Conservation (phyloP, 768 basidiomycete genomes). For the Cystobasidium tubakii region DNA sequence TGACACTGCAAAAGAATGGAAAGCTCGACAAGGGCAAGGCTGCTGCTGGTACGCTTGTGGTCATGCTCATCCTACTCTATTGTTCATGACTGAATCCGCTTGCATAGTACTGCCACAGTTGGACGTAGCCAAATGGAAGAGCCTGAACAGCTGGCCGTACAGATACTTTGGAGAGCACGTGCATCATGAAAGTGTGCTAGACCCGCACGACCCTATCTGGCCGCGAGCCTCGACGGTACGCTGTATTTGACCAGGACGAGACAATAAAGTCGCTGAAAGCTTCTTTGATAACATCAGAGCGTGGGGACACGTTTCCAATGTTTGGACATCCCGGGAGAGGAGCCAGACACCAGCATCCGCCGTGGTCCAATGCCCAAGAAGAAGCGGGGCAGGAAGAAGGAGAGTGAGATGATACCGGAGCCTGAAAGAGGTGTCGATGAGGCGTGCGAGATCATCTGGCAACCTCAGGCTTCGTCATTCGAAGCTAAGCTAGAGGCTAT, state of each 20-base stretch:
- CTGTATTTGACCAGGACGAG: background rate
- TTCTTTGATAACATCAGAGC: background rate
- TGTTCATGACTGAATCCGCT: no score
- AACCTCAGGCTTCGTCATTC: background rate
- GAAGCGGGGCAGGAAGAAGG: background rate
- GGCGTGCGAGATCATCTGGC: background rate
- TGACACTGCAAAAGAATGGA: background rate
- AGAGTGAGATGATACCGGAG: background rate
- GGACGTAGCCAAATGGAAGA: conserved; percentile 54
- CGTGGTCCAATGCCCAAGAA: background rate
- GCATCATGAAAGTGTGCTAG: conserved; percentile 52
- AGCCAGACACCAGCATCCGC: conserved; percentile 1
- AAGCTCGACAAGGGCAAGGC: conserved; percentile 35
- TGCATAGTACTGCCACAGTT: background rate
- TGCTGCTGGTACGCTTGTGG: background rate
- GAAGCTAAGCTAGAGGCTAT: background rate
- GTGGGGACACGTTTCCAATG: conserved; percentile 21
- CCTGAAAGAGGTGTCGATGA: conserved; percentile 18
- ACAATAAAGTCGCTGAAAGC: background rate
- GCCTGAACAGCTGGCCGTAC: conserved; percentile 82
- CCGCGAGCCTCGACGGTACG: conserved; percentile 71
- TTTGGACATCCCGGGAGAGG: conserved; percentile 15
- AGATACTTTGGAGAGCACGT: conserved; percentile 64
- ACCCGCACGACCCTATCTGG: conserved; percentile 94
- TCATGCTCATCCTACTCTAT: no score